A percentile compares a stretch with the other conserved stretches of the same genome.
Evolutionary conservation across 73 alveolate genomes (phyloP).

Genomic region (Paramecium tetraurelia): DNA sequence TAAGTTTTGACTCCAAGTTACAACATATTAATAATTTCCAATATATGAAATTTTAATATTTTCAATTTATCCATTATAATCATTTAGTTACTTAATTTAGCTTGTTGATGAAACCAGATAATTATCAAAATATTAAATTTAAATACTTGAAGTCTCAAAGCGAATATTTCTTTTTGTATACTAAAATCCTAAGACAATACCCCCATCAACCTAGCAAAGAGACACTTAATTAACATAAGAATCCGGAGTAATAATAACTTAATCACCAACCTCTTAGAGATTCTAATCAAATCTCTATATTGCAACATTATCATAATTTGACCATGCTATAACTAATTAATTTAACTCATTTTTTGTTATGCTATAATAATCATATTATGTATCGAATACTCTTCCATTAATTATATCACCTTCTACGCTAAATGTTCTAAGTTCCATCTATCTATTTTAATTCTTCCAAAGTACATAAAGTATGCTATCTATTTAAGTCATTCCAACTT

Average conservation of each 20-base stretch:
- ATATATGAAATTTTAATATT: not conserved
- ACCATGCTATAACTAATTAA: not conserved
- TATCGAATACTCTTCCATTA: not conserved
- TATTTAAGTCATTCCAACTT: not conserved
- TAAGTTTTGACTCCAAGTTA: not conserved
- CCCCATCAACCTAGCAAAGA: not conserved
- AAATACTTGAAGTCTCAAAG: not conserved
- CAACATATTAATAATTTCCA: not conserved
- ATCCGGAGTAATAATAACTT: not conserved
- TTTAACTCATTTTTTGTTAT: not conserved
- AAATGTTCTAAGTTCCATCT: not conserved
- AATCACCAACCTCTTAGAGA: not conserved
- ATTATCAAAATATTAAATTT: not conserved
- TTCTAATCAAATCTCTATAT: not conserved
- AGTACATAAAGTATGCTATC: not conserved
- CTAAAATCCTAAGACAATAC: not conserved
- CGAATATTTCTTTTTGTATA: not conserved
- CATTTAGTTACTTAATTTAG: not conserved
- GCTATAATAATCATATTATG: not conserved
- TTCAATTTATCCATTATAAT: not conserved
- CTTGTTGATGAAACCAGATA: not conserved
- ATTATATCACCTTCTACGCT: not conserved
- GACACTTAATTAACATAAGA: not conserved
- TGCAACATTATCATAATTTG: not conserved
- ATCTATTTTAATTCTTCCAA: not conserved